These are phyloP conservation scores for Ligustrum vulgare DNA, from an alignment of 257 asterid species.

Conservation along the genomic window DNA sequence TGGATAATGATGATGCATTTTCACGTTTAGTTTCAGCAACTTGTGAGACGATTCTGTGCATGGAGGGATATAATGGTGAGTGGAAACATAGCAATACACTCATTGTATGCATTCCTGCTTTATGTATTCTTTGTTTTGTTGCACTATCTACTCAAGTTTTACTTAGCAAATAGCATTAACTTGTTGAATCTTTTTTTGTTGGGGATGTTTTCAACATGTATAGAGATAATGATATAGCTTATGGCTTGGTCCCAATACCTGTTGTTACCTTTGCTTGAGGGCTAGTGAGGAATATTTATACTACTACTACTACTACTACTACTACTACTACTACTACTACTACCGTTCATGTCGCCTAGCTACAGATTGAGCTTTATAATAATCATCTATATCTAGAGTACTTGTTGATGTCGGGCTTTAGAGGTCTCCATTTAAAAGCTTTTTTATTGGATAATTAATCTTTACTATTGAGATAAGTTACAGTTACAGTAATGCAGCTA, in stretches of 20 bases:
- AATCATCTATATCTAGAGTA: not conserved
- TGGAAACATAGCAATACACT: slow-evolving; percentile 16
- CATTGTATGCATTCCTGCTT: not conserved
- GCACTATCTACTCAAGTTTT: too few relatives aligned
- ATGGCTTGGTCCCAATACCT: not conserved
- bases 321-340: too few relatives aligned
- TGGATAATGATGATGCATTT: slow-evolving; percentile 29
- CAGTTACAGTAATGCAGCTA: not conserved
- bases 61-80: slow-evolving; percentile 99
- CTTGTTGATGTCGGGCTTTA: not conserved
- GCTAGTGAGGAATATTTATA: not conserved
- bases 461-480: not conserved
- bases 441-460: not conserved
- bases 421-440: not conserved
- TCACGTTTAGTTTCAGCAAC: slow-evolving; percentile 73
- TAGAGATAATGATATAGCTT: not conserved
- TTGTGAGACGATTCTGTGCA: slow-evolving; percentile 70
- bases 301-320: too few relatives aligned
- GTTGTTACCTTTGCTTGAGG: not conserved
- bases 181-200: not conserved
- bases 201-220: not conserved
- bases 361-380: not conserved
- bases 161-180: too few relatives aligned
- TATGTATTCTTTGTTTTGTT: not conserved
- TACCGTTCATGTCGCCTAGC: not conserved